Percentiles rank a stretch among this genome's conserved stretches.
phyloP scores from a whole-genome alignment of 2,329 filamentous ascomycete genomes.

The Epichloe bromicola region DNA sequence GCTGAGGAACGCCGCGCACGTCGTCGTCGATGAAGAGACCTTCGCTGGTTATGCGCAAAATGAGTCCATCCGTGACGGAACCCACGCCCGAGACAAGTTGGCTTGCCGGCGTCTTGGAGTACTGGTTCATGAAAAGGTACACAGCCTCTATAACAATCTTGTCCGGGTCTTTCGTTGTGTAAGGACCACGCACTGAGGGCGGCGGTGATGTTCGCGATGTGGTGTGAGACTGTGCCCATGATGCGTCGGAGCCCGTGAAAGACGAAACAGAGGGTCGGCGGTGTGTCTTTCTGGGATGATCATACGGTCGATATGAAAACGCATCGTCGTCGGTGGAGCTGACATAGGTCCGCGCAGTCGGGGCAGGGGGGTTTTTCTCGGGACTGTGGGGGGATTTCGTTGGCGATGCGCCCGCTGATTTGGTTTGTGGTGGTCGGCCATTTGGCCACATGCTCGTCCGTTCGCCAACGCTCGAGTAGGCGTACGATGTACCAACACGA shows the following conservation, averaged over 20 bases:
- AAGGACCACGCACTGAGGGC: conserved; percentile 62
- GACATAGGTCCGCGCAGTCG: conserved; percentile 44
- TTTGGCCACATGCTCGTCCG: conserved; percentile 58
- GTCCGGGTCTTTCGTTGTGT: conserved; percentile 79
- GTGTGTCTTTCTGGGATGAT: conserved; percentile 46
- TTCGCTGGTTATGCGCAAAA: conserved; percentile 84
- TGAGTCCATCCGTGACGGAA: conserved; percentile 79
- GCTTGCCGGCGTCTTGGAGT: conserved; percentile 77
- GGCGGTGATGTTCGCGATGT: conserved; percentile 77
- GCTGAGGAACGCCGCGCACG: conserved; percentile 76
- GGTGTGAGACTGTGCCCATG: conserved; percentile 73
- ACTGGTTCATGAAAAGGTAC: conserved; percentile 83
- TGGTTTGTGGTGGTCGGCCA: conserved; percentile 26
- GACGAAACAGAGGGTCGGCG: conserved; percentile 56
- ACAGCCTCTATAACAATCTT: conserved; percentile 95
- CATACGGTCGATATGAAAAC: conserved; percentile 67
- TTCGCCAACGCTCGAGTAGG: conserved; percentile 53
- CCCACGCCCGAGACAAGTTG: conserved; percentile 77
- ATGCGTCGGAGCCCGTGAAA: conserved; percentile 63
- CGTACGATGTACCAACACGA: conserved; percentile 42
- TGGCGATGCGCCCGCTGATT: conserved; percentile 17
- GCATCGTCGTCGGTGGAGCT: conserved; percentile 47
- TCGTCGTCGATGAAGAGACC: conserved; percentile 97
- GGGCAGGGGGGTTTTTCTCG: conserved; percentile 30
- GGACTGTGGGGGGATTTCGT: conserved; percentile 17